phyloP scores from a whole-genome alignment of 345 rosid genomes.

The Eucalyptus victrix region DNA sequence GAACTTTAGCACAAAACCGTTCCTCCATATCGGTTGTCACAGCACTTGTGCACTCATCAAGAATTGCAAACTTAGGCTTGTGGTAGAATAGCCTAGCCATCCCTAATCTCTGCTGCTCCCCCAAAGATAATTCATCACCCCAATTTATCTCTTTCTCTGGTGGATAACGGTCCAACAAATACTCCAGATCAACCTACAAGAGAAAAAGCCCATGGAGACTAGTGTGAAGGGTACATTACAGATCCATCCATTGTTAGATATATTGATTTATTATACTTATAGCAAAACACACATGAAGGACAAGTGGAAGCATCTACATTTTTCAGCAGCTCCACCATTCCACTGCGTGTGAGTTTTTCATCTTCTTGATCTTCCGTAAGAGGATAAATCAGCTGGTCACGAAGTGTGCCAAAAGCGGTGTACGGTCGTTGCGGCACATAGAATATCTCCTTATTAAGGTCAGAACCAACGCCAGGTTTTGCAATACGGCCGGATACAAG shows the following conservation, averaged over 20 bases:
- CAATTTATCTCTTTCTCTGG: slow-evolving; percentile 84
- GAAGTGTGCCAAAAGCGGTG: slow-evolving; percentile 97
- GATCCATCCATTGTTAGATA: background rate
- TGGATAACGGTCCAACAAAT: slow-evolving; percentile 86
- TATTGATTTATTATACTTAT: background rate
- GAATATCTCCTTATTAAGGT: slow-evolving; percentile 95
- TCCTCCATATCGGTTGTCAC: slow-evolving; percentile 99
- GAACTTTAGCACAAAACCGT: slow-evolving; percentile 91
- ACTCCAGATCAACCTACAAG: slow-evolving; percentile 85
- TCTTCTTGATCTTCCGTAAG: slow-evolving; percentile 67
- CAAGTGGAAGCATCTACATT: slow-evolving; percentile 41
- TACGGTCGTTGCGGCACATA: slow-evolving; percentile 98
- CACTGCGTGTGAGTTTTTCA: slow-evolving; percentile 56
- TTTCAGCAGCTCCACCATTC: slow-evolving; percentile 83
- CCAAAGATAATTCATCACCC: slow-evolving; percentile 96
- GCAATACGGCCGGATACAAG: slow-evolving; percentile 84
- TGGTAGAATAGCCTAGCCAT: slow-evolving; percentile 98
- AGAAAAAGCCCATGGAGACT: background rate
- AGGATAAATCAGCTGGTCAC: slow-evolving; percentile 97
- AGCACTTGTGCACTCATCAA: slow-evolving; percentile 99
- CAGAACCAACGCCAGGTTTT: slow-evolving; percentile 98
- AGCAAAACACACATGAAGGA: background rate
- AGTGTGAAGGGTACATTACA: background rate
- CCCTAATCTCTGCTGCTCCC: slow-evolving; percentile 98
- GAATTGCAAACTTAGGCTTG: slow-evolving; percentile 99